These are phyloP conservation scores for Solanum gandarillasii DNA, from an alignment of 257 asterid genomes.

Conservation along the genomic window DNA sequence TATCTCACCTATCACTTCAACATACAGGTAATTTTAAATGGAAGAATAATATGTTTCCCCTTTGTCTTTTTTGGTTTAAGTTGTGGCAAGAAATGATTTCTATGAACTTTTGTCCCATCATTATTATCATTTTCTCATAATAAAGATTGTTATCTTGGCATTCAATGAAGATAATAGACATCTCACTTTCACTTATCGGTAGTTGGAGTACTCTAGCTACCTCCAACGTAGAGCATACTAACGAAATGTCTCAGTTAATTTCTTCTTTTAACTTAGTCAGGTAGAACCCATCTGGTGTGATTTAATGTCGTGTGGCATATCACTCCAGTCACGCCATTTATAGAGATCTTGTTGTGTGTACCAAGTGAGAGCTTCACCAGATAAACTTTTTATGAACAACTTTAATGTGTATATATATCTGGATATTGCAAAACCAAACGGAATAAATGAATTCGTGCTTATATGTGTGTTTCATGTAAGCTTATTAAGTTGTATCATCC, in stretches of 20 bases:
- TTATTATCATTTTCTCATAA: neutral
- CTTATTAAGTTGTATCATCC: neutral
- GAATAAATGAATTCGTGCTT: too few species aligned
- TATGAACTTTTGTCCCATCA: neutral
- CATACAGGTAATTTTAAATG: slow-evolving; percentile 42
- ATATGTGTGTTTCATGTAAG: too few species aligned
- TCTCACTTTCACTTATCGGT: neutral
- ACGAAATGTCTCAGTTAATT: neutral
- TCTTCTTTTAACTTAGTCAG: neutral
- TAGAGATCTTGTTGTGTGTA: neutral
- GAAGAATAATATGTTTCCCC: neutral
- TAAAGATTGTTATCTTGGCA: neutral
- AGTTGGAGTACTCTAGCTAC: neutral
- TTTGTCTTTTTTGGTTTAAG: neutral
- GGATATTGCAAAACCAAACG: too few species aligned
- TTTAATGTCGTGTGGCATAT: neutral
- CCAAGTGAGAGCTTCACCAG: neutral
- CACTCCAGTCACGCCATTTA: neutral
- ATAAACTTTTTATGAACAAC: neutral
- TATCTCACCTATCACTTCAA: slow-evolving; percentile 64
- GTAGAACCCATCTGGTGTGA: neutral
- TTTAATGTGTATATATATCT: neutral
- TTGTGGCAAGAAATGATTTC: neutral
- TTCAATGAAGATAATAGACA: neutral
- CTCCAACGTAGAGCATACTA: neutral